Percentiles rank a stretch among this genome's conserved stretches.
Conservation (phyloP, 768 basidiomycete species). For the Lactarius hengduanensis region DNA sequence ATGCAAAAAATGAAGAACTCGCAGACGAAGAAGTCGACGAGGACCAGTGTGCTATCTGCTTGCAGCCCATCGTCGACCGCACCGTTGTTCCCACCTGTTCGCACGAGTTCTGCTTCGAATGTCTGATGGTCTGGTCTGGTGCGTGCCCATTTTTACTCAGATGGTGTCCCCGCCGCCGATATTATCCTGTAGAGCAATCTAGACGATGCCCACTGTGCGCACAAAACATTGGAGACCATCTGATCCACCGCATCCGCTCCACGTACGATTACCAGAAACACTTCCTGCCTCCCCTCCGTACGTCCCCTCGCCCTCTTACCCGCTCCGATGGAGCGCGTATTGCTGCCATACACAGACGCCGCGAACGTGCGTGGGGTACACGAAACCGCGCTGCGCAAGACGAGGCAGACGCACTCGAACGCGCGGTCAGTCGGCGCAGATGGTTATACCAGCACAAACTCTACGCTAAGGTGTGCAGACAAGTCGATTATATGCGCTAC, state of each 20-base stretch:
- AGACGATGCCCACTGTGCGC: constrained; percentile 77
- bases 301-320: constrained; percentile 42
- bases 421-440: constrained; percentile 66
- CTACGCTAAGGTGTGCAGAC: constrained; percentile 73
- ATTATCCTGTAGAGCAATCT: constrained; percentile 57
- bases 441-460: constrained; percentile 80
- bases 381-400: constrained; percentile 50
- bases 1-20: neutral
- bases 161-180: constrained; percentile 8
- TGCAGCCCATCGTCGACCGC: constrained; percentile 72
- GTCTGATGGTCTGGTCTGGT: constrained; percentile 85
- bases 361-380: constrained; percentile 57
- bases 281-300: constrained; percentile 63
- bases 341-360: constrained; percentile 30
- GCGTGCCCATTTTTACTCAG: constrained; percentile 30
- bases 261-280: constrained; percentile 81
- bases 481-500: neutral
- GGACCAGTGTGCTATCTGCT: constrained; percentile 82
- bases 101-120: constrained; percentile 94
- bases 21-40: constrained; percentile 40
- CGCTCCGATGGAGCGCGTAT: constrained; percentile 22
- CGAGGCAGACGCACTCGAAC: constrained; percentile 68
- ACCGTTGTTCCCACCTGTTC: constrained; percentile 80
- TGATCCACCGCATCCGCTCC: constrained; percentile 79
- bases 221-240: constrained; percentile 61